These are phyloP conservation scores for Silene noctiflora DNA, from an alignment of 179 eudicot species.

Conservation along the genomic window DNA sequence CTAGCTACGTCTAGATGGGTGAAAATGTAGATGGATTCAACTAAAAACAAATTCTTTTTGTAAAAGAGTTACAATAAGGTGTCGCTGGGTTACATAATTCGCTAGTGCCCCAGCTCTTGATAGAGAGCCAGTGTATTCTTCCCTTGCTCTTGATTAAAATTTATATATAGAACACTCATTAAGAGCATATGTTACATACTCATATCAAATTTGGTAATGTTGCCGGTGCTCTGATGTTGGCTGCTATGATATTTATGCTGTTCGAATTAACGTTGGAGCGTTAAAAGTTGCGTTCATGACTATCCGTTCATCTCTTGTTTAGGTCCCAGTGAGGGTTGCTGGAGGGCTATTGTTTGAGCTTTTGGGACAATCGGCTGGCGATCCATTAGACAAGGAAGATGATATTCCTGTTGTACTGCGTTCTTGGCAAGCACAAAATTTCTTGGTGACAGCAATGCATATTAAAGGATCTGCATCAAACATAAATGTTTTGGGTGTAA, in stretches of 20 bases:
- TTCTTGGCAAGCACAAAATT: slow-evolving; percentile 95
- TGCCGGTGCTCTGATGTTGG: background rate
- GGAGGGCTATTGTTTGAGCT: slow-evolving; percentile 92
- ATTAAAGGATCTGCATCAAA: slow-evolving; percentile 68
- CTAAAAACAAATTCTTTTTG: background rate
- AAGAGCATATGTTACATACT: background rate
- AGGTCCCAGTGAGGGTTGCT: slow-evolving; percentile 96
- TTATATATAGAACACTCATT: background rate
- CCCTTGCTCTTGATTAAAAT: background rate
- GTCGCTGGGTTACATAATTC: background rate
- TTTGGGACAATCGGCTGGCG: slow-evolving; percentile 90
- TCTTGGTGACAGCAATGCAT: slow-evolving; percentile 73
- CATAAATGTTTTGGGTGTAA: slow-evolving; percentile 78
- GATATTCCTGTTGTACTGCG: slow-evolving; percentile 88
- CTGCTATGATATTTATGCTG: background rate
- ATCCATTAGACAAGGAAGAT: slow-evolving; percentile 70
- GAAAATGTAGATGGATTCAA: background rate
- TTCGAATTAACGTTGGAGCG: background rate
- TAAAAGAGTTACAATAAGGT: background rate
- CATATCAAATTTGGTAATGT: background rate
- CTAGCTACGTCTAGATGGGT: background rate
- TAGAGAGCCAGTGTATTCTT: too few species aligned
- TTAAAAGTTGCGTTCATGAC: background rate
- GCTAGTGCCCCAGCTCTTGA: too few species aligned
- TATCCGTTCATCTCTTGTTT: slow-evolving; percentile 11